phyloP scores from a whole-genome alignment of 2,329 filamentous ascomycete species.

The Xylaria sp. region DNA sequence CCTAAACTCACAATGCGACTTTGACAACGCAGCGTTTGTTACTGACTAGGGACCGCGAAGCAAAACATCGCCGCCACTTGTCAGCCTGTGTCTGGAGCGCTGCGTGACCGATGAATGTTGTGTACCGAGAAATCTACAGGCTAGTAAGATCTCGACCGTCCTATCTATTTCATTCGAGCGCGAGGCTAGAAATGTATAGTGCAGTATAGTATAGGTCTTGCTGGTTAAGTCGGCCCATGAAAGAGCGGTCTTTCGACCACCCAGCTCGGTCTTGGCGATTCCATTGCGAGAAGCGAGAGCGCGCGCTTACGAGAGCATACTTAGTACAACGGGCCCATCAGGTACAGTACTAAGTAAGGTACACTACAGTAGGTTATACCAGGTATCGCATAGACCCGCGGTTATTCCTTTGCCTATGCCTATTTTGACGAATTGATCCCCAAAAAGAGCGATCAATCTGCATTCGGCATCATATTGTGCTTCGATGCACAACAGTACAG shows the following conservation, averaged over 20 bases:
- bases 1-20: constrained; percentile 21
- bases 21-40: constrained; percentile 25
- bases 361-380: no score
- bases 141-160: background rate
- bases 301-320: constrained; percentile 16
- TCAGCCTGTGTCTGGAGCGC: constrained; percentile 17
- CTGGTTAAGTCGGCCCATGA: background rate
- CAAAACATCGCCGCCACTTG: constrained; percentile 17
- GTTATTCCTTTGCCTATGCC: constrained; percentile 3
- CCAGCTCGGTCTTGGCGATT: constrained; percentile 8
- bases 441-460: background rate
- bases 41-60: background rate
- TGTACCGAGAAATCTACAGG: constrained; percentile 5
- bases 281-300: constrained; percentile 12
- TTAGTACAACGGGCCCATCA: no score
- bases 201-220: background rate
- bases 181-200: constrained; percentile 1
- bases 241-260: constrained; percentile 5
- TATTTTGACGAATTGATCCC: background rate
- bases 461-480: background rate
- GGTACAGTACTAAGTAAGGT: no score
- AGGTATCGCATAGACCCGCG: background rate
- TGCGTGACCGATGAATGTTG: background rate
- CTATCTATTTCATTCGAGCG: background rate
- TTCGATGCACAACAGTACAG: no score